Evolutionary conservation across 2,329 filamentous ascomycete genomes (phyloP), one percentile per base, ranked within the genome.

Genomic region (Xylaria sp.): DNA sequence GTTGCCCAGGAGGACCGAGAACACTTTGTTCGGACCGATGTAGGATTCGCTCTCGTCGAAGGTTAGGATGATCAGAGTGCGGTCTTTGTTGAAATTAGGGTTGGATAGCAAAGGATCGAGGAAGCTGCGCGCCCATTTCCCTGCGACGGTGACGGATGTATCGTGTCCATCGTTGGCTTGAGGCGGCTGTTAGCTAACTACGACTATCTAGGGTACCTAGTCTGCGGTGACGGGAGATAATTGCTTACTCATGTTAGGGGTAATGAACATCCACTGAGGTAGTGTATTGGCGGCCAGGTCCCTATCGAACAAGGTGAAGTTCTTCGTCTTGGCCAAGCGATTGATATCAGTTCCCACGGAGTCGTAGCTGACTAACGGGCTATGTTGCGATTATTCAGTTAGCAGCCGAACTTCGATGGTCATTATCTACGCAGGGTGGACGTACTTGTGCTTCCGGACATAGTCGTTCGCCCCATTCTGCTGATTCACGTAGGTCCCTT

Each of bases 401-500:
- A 68, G 65, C 17, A 1, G 24, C 7, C 4, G 14, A 48, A 32
- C n/a, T 24, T 32, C 24, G 1, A 21, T 34, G 14, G 19, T 17
- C 8, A n/a, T 36, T n/a, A 2, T 53, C 11, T 36, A 14, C 54
- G 2, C 32, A 30, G 34, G 19, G 17, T 21, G 30, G 19, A 6
- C 30, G 17, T 36, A 85, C 77, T 90, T 89, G 78, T 90, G 89
- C 79, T 91, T 91, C 64, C 89, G 85, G 36, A 90, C 88, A 74
- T 91, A 91, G 78, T 86, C 85, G 69, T 90, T 87, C 30, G 84
- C 82, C 3, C 82, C 82, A 0, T 83, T 88, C 69, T 85, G 74
- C 65, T 85, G 85, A 71, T 89, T 88, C 21, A 83, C 82, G 72
- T 81, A 88, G 50, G 84, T 80, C 24, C 82, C 83, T 67, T 84